Evolutionary conservation across 2,329 filamentous ascomycete genomes (phyloP).

Genomic region (Stylonectria norvegica): DNA sequence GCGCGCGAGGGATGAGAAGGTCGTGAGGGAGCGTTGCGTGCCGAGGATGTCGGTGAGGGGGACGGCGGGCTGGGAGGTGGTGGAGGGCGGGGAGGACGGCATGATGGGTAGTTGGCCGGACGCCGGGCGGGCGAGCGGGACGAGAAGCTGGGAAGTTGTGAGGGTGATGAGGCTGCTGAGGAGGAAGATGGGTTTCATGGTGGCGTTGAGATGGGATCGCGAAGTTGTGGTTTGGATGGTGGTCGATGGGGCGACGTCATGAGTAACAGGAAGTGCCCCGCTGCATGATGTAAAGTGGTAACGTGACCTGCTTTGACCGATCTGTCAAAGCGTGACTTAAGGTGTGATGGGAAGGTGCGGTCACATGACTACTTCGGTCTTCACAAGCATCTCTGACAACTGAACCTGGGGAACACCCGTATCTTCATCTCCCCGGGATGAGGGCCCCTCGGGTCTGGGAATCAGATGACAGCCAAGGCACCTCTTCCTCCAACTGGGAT

Average conservation of each 20-base stretch:
- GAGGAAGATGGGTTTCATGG: conserved; percentile 11
- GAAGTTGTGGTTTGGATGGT: background rate
- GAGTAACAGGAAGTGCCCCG: no score
- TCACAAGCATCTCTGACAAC: no score
- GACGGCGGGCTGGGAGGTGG: conserved; percentile 46
- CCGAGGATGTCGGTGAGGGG: conserved; percentile 83
- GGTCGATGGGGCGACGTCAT: conserved; percentile 1
- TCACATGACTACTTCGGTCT: no score
- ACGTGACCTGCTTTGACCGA: no score
- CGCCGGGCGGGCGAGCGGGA: conserved; percentile 4
- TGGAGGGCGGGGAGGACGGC: conserved; percentile 17
- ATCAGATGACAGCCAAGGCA: no score
- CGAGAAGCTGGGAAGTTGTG: conserved; percentile 2
- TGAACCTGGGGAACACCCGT: no score
- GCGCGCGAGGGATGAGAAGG: conserved; percentile 78
- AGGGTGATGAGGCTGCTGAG: conserved; percentile 1
- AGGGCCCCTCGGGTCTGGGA: no score
- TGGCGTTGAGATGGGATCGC: conserved; percentile 8
- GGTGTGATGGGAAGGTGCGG: no score
- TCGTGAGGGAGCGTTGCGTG: conserved; percentile 72
- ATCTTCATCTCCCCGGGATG: no score
- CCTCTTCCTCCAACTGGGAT: no score
- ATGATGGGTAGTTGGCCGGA: conserved; percentile 27
- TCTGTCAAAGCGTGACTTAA: no score
- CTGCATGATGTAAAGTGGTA: no score